Base-by-base conservation (phyloP, 768 basidiomycete species). In the Saitozyma sp. region DNA sequence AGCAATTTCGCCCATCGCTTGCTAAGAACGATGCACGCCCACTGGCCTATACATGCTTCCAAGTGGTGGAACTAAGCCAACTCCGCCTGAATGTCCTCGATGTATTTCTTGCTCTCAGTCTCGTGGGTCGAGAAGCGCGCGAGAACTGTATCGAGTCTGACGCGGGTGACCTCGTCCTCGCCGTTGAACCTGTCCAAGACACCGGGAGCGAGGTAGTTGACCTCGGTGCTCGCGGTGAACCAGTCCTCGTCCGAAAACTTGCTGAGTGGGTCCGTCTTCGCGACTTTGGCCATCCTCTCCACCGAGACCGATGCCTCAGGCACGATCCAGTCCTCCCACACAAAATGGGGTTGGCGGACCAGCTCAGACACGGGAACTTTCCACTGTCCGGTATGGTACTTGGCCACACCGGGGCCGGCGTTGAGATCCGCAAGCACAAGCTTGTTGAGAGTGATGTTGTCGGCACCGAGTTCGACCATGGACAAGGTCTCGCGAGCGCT, bases 141-240 rank as follows among this genome's bases (percentile, higher is more conserved):
- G n/a, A 72, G 55, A 1, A 71, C 70, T 54, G 70, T 66, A 9
- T 60, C 61, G 29, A 76, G 58, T 20, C 69, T 58, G 13, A 51
- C n/a, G 13, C 56, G 58, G 29, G 72, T 70, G 10, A 67, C 58
- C 40, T 66, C 63, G 58, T 77, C 75, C 45, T 61, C 63, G 45
- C 74, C 64, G 57, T 65, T 74, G 56, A 54, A 58, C 56, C 70
- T 64, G 59, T 77, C 75, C 43, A 77, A 51, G 5, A 71, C 74
- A 17, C 72, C 72, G 17, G 67, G 66, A 2, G 64, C 75, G 41
- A 71, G 59, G 49, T 71, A 74, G 42, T 74, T 63, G 17, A 69
- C 51, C 14, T 68, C 70, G 16, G 63, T 61, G 9, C 46, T 53
- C 13, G 65, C 62, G 6, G 61, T 58, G 56, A 69, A 61, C 60